These are phyloP conservation scores for Leptographium galeiforme DNA, from an alignment of 2,329 filamentous ascomycete genomes.

Conservation along the genomic window DNA sequence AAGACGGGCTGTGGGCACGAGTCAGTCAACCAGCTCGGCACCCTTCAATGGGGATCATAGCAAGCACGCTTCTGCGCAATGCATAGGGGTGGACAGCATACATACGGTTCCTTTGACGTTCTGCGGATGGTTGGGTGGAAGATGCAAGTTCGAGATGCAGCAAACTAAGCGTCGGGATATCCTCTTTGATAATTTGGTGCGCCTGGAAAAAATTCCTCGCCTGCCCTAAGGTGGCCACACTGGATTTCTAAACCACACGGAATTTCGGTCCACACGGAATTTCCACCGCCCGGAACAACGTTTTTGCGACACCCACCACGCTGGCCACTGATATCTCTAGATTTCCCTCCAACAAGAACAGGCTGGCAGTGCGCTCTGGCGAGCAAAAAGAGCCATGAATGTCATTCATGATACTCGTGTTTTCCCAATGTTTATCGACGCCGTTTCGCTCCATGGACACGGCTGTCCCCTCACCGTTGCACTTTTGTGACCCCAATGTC, in stretches of 20 bases:
- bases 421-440: background rate
- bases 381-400: too few species aligned
- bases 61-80: background rate
- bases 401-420: too few species aligned
- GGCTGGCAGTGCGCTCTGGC: background rate
- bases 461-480: background rate
- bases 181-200: constrained; percentile 12
- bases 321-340: too few species aligned
- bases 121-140: constrained; percentile 9
- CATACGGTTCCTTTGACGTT: constrained; percentile 10
- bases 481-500: background rate
- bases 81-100: background rate
- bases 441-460: background rate
- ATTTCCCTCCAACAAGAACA: background rate
- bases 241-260: constrained; percentile 6
- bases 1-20: too few species aligned
- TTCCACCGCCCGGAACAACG: constrained; percentile 1
- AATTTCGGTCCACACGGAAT: constrained; percentile 2
- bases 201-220: constrained; percentile 11
- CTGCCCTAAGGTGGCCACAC: constrained; percentile 11
- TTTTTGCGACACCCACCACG: too few species aligned
- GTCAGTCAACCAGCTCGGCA: too few species aligned
- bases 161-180: constrained; percentile 7
- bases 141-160: constrained; percentile 6
- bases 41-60: too few species aligned